phyloP scores from a whole-genome alignment of 169 alveolate genomes.

The Eimeria maxima region DNA sequence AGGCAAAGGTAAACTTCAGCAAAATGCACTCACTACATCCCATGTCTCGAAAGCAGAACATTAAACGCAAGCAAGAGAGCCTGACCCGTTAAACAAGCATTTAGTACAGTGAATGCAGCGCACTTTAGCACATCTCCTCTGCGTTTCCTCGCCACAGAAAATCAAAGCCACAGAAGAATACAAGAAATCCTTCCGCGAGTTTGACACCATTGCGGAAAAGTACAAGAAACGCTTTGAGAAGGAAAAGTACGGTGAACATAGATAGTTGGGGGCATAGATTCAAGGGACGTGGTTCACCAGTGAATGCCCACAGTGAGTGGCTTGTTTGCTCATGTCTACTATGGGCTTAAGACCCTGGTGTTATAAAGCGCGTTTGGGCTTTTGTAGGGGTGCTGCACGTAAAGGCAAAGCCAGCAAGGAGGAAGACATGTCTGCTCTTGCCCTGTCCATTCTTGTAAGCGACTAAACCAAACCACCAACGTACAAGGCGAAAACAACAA shows the following conservation, averaged over 20 bases:
- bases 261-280: background rate
- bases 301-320: background rate
- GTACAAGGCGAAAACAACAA: background rate
- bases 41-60: background rate
- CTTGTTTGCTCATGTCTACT: background rate
- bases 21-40: background rate
- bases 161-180: background rate
- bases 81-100: background rate
- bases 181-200: conserved; percentile 25
- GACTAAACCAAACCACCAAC: background rate
- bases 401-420: conserved; percentile 52
- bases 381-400: conserved; percentile 20
- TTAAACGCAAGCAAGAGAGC: background rate
- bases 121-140: background rate
- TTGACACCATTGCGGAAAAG: conserved; percentile 52
- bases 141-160: conserved; percentile 8
- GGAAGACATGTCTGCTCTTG: conserved; percentile 30
- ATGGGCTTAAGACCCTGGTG: background rate
- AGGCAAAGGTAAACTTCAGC: conserved; percentile 29
- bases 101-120: background rate
- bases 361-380: background rate
- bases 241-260: background rate
- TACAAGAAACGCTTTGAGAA: conserved; percentile 25
- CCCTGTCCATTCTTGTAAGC: conserved; percentile 62
- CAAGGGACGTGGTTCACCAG: background rate